Evolutionary conservation across 169 alveolate genomes (phyloP).

Genomic region (Cryptosporidium ryanae): DNA sequence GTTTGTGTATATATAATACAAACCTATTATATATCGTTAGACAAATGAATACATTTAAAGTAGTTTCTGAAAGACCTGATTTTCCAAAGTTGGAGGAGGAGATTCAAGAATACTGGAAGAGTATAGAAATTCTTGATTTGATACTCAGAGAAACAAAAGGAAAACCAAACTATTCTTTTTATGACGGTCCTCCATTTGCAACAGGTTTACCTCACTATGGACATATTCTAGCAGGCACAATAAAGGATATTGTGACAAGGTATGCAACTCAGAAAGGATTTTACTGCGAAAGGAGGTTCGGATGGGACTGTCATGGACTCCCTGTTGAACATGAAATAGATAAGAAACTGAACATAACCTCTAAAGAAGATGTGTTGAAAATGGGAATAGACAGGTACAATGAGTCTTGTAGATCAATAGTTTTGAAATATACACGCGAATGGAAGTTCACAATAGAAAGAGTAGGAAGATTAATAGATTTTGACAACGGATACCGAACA

Average conservation of each 20-base stretch:
- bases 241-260: slow-evolving; percentile 98
- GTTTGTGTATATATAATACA: no score
- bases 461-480: slow-evolving; percentile 99
- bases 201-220: slow-evolving; percentile 99
- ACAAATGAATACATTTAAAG: slow-evolving; percentile 67
- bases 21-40: no score
- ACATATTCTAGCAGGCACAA: slow-evolving; percentile 99
- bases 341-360: slow-evolving; percentile 89
- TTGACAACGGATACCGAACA: slow-evolving; percentile 98
- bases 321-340: slow-evolving; percentile 99
- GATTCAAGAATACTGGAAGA: slow-evolving; percentile 86
- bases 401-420: slow-evolving; percentile 92
- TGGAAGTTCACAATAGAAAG: slow-evolving; percentile 92
- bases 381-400: slow-evolving; percentile 91
- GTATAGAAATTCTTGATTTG: slow-evolving; percentile 86
- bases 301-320: slow-evolving; percentile 99
- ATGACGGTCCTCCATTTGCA: slow-evolving; percentile 99
- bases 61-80: slow-evolving; percentile 86
- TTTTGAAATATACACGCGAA: slow-evolving; percentile 94
- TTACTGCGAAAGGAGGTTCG: slow-evolving; percentile 97
- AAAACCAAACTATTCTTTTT: slow-evolving; percentile 93
- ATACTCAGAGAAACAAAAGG: slow-evolving; percentile 82
- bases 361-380: slow-evolving; percentile 90
- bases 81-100: slow-evolving; percentile 91
- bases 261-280: slow-evolving; percentile 96